These are phyloP conservation scores for Mariannaea sp. DNA, from an alignment of 2,329 filamentous ascomycete species.

Conservation along the genomic window DNA sequence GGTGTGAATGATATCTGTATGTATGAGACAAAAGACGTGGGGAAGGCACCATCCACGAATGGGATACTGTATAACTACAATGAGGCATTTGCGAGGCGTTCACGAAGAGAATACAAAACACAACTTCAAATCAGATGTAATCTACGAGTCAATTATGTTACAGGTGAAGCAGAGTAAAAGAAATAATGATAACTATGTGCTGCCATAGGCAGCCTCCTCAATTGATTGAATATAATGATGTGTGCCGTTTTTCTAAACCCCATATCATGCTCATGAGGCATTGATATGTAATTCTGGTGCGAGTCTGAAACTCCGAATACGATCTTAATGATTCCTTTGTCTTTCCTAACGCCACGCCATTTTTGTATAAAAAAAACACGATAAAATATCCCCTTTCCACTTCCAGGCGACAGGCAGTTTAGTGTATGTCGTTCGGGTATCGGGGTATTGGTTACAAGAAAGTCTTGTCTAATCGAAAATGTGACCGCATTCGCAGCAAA, in stretches of 20 bases:
- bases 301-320: constrained; percentile 9
- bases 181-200: not conserved
- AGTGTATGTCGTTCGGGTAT: constrained; percentile 11
- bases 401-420: not conserved
- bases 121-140: constrained; percentile 31
- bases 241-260: not conserved
- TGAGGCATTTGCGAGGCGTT: constrained; percentile 45
- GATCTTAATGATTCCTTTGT: constrained; percentile 17
- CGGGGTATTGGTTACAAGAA: constrained; percentile 35
- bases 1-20: constrained; percentile 20
- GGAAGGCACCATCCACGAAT: constrained; percentile 31
- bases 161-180: not conserved
- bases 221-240: not conserved
- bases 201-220: not conserved
- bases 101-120: constrained; percentile 35
- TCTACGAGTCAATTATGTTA: constrained; percentile 16
- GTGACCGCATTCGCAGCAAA: constrained; percentile 91
- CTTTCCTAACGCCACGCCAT: constrained; percentile 29
- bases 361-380: constrained; percentile 28
- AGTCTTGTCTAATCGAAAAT: constrained; percentile 67
- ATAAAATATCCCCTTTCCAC: constrained; percentile 17
- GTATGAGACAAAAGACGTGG: constrained; percentile 23
- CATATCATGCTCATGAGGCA: constrained; percentile 8
- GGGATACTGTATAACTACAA: constrained; percentile 43
- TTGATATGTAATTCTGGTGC: constrained; percentile 15